Base-by-base conservation (phyloP, 2,329 filamentous ascomycete genomes). In the Fusarium ramigenum region DNA sequence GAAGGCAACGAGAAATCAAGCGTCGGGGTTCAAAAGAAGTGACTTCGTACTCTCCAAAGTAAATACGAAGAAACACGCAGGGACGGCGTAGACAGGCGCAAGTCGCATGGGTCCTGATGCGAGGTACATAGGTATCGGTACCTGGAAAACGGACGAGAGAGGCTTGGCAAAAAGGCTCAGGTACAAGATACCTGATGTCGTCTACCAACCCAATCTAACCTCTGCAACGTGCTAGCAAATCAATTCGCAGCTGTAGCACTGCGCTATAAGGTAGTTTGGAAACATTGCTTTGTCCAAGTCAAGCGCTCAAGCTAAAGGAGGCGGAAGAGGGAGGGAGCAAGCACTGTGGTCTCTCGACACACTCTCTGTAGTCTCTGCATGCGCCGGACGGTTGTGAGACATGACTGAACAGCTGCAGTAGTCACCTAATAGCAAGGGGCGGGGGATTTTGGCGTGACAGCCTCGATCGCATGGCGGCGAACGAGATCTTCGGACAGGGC, bases 21-120 rank as follows among this genome's bases (percentile, higher is more conserved):
- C 60, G 49, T 73, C 57, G 53, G 60, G 65, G 30, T 56, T 49
- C 21, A 54, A 63, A 60, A 70, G 57, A 59, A 66, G 56, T 58
- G 34, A 65, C 64, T 72, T 72, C 54, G 69, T 72, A 52, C 63
- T 37, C 37, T 60, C 58, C 36, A 43, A 49, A 46, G 53, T 62
- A 56, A 73, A 77, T 77, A 77, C 75, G 75, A 77, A 77, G 71
- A 65, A 63, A 64, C 72, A 72, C 66, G 73, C 75, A 77, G 73
- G 75, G 69, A 60, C 67, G 60, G 66, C 66, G 64, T 63, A 42
- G 72, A 69, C 66, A 69, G 74, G 63, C 54, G 63, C 64, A 74
- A 72, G 68, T 65, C 66, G 60, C 73, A 63, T 76, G 75, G 66
- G 73, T 70, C 74, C 67, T 56, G 36, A 75, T 74, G 72, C 63